phyloP scores from a whole-genome alignment of 257 asterid genomes.

The Mentha longifolia region DNA sequence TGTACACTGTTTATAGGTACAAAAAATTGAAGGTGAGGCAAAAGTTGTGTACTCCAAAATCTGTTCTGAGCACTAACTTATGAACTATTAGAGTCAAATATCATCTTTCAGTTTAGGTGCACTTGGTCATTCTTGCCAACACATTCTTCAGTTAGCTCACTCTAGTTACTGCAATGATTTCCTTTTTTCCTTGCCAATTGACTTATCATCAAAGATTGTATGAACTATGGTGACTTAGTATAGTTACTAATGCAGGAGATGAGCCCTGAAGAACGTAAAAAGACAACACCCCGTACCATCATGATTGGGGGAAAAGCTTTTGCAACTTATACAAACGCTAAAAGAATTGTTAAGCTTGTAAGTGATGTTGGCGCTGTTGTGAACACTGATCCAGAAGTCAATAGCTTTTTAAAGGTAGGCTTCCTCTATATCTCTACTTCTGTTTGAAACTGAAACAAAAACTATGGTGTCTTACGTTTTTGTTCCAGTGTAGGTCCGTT shows the following conservation, averaged over 20 bases:
- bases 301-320: constrained; percentile 99
- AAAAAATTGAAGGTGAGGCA: constrained; percentile 89
- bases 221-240: constrained; percentile 10
- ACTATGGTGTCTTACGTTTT: not conserved
- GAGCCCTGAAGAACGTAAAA: constrained; percentile 85
- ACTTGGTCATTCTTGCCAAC: constrained; percentile 18
- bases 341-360: constrained; percentile 94
- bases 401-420: constrained; percentile 76
- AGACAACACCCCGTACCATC: constrained; percentile 85
- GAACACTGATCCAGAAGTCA: constrained; percentile 93
- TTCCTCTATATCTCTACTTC: constrained; percentile 20
- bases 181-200: not conserved
- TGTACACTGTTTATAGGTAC: constrained; percentile 92
- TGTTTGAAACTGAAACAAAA: constrained; percentile 2
- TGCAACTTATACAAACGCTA: constrained; percentile 96
- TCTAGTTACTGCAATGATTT: not conserved
- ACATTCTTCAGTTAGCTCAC: not conserved
- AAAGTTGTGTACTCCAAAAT: constrained; percentile 30
- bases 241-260: constrained; percentile 68
- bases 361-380: constrained; percentile 94
- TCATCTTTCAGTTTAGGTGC: constrained; percentile 2
- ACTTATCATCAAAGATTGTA: not conserved
- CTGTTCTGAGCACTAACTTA: constrained; percentile 2
- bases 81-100: not conserved
- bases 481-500: not conserved